Percentiles rank a stretch among this genome's conserved stretches.
These are phyloP conservation scores for Aspergillus persii DNA, from an alignment of 2,329 filamentous ascomycete species.

Conservation along the genomic window DNA sequence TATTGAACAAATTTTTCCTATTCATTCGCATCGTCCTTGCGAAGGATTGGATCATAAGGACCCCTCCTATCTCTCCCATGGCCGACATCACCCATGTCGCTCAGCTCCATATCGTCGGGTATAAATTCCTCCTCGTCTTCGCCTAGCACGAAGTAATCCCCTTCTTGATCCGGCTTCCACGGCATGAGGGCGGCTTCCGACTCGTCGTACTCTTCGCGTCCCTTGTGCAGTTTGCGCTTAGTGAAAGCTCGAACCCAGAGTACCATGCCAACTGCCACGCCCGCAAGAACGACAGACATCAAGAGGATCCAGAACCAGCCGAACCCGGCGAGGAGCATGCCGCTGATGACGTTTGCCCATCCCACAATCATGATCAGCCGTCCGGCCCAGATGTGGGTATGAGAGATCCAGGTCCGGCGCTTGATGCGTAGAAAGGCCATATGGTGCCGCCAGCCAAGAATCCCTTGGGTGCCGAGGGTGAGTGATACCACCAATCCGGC, in stretches of 20 bases:
- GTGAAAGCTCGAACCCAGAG: constrained; percentile 6
- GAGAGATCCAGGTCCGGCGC: constrained; percentile 8
- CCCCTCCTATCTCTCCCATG: neutral
- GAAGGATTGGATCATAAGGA: neutral
- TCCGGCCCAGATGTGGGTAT: constrained; percentile 9
- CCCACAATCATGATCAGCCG: constrained; percentile 6
- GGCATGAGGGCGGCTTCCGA: neutral
- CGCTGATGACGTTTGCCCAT: constrained; percentile 10
- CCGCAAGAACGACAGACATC: neutral
- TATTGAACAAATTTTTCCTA: neutral
- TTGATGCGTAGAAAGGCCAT: constrained; percentile 7
- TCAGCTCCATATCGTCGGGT: neutral
- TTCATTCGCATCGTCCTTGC: neutral
- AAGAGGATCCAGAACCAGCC: constrained; percentile 1
- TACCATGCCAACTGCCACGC: neutral
- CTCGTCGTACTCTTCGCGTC: neutral
- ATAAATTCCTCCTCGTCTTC: neutral
- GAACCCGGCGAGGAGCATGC: constrained; percentile 2
- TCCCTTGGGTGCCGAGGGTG: neutral
- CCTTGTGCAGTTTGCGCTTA: neutral
- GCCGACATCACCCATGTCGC: neutral
- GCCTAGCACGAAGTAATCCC: neutral
- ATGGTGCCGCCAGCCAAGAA: constrained; percentile 11
- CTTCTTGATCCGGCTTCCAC: neutral
- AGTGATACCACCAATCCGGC: constrained; percentile 5